Conservation (phyloP, 2,329 filamentous ascomycete species). For the Pochonia chlamydosporia region DNA sequence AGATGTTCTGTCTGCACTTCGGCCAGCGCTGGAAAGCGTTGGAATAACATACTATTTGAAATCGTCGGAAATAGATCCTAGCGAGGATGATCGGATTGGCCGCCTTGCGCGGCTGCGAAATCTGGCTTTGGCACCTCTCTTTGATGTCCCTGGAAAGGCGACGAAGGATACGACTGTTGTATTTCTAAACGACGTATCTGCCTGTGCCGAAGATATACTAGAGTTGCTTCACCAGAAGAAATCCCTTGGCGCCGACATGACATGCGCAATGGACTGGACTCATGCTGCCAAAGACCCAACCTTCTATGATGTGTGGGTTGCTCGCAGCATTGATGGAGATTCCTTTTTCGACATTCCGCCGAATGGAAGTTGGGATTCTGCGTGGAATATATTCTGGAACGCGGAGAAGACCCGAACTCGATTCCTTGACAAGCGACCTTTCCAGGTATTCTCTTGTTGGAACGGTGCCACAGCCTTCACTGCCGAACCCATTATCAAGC, state of each 20-base stretch:
- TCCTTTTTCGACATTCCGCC: constrained; percentile 48
- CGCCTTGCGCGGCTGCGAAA: constrained; percentile 47
- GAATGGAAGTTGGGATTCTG: constrained; percentile 42
- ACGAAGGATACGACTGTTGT: constrained; percentile 36
- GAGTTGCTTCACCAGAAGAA: constrained; percentile 46
- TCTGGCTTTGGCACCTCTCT: constrained; percentile 42
- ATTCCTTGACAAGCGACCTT: constrained; percentile 34
- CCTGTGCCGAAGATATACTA: constrained; percentile 50
- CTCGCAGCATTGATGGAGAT: constrained; percentile 46
- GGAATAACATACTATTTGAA: constrained; percentile 36
- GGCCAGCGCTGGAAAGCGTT: constrained; percentile 29
- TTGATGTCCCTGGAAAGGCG: constrained; percentile 19
- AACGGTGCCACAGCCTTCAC: constrained; percentile 48
- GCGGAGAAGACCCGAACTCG: constrained; percentile 28
- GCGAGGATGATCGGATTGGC: constrained; percentile 35
- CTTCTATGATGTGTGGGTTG: constrained; percentile 55
- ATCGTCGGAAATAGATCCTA: constrained; percentile 37
- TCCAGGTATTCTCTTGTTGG: constrained; percentile 58
- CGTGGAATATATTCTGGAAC: constrained; percentile 49
- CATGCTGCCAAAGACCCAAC: constrained; percentile 24
- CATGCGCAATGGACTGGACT: constrained; percentile 55
- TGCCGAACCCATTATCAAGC: constrained; percentile 39
- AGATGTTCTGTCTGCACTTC: constrained; percentile 38
- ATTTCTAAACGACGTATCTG: constrained; percentile 49
- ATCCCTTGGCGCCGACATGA: constrained; percentile 45